phyloP scores from a whole-genome alignment of 2,329 filamentous ascomycete genomes.

The Penicillium freii region DNA sequence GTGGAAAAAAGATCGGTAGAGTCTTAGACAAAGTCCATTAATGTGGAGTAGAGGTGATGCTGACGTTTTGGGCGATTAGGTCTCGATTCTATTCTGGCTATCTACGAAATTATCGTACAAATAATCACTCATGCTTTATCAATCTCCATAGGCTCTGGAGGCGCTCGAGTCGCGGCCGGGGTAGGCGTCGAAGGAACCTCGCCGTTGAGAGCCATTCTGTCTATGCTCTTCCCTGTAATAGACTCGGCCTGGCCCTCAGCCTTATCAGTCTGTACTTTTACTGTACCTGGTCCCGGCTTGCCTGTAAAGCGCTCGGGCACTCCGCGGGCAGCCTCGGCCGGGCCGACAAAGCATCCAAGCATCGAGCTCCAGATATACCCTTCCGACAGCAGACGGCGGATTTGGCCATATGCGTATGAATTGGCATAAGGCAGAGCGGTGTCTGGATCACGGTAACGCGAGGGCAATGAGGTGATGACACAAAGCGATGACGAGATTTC shows the following conservation, averaged over 20 bases:
- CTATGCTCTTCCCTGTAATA: background rate
- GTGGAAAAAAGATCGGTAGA: background rate
- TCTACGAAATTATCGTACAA: constrained; percentile 10
- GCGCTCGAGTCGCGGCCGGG: background rate
- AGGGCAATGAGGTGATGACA: constrained; percentile 77
- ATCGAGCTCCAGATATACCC: constrained; percentile 80
- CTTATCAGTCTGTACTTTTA: background rate
- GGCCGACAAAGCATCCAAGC: constrained; percentile 80
- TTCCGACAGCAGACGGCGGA: constrained; percentile 69
- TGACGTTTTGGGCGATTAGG: constrained; percentile 6
- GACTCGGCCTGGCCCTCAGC: constrained; percentile 15
- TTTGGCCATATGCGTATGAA: constrained; percentile 71
- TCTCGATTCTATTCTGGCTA: constrained; percentile 11
- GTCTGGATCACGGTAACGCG: constrained; percentile 78
- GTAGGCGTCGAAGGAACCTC: constrained; percentile 6
- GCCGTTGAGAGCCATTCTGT: background rate
- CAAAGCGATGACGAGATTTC: constrained; percentile 59
- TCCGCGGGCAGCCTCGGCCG: constrained; percentile 58
- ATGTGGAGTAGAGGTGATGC: constrained; percentile 8
- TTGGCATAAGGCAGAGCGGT: constrained; percentile 82
- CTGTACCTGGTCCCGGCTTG: constrained; percentile 4
- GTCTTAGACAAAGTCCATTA: constrained; percentile 8
- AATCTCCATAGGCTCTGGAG: constrained; percentile 19
- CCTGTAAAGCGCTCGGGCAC: constrained; percentile 73
- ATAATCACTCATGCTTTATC: constrained; percentile 6